Percentiles rank a stretch among this genome's conserved stretches.
phyloP scores from a whole-genome alignment of 192 early-diverging fungal species.

The Linnemannia exigua region DNA sequence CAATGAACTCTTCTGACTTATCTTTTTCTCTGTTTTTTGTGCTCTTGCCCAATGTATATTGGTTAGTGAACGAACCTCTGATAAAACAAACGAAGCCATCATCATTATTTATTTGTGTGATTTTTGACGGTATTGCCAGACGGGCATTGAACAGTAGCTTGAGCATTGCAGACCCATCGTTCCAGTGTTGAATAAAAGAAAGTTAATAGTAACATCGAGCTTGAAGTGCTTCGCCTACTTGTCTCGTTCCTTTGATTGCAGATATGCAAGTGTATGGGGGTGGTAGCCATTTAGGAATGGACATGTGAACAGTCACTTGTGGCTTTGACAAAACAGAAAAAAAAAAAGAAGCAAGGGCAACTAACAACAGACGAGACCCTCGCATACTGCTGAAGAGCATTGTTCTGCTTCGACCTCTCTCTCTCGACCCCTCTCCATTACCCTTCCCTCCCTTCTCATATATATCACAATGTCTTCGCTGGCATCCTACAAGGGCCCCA shows the following conservation, averaged over 20 bases:
- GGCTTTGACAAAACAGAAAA: constrained; percentile 23
- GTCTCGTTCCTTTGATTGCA: too few species aligned
- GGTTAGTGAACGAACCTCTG: constrained; percentile 1
- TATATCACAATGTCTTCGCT: constrained; percentile 42
- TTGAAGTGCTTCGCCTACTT: background rate
- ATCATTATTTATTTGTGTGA: background rate
- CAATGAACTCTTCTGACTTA: background rate
- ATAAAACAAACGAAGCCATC: constrained; percentile 6
- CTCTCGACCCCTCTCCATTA: background rate
- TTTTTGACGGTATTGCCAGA: background rate
- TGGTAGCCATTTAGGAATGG: background rate
- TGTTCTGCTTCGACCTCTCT: background rate
- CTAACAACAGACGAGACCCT: background rate
- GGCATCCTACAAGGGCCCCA: constrained; percentile 53
- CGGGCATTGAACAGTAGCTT: constrained; percentile 5
- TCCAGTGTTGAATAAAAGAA: background rate
- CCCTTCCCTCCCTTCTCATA: background rate
- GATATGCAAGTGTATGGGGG: too few species aligned
- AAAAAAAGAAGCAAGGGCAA: constrained; percentile 8
- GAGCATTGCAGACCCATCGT: constrained; percentile 3
- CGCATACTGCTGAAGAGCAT: background rate
- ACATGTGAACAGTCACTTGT: constrained; percentile 13
- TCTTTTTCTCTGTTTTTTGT: background rate
- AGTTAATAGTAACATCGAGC: too few species aligned
- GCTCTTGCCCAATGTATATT: background rate